These are phyloP conservation scores for Tulasnella sp. DNA, from an alignment of 768 basidiomycete genomes.

Conservation along the genomic window DNA sequence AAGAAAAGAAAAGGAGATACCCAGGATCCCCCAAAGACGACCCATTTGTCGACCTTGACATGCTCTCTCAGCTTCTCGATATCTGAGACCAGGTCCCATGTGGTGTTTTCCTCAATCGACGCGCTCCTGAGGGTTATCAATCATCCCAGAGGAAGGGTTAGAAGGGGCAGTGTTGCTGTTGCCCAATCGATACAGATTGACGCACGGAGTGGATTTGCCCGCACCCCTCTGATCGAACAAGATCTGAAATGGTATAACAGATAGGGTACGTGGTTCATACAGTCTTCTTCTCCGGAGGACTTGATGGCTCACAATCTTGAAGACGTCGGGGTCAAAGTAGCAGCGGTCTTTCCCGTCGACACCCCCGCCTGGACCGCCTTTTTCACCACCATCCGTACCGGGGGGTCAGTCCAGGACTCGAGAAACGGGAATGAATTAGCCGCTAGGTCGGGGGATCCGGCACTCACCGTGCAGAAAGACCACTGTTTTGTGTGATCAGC, in stretches of 20 bases:
- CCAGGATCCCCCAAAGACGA: conserved; percentile 94
- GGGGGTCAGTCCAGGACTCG: not conserved
- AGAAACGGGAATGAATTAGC: not conserved
- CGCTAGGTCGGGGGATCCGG: conserved; percentile 15
- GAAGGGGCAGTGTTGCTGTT: not conserved
- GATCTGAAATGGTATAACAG: conserved; percentile 26
- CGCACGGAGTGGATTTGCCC: conserved; percentile 77
- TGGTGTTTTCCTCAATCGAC: conserved; percentile 76
- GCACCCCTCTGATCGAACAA: conserved; percentile 85
- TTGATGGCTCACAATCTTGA: conserved; percentile 44
- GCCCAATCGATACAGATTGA: too few species aligned
- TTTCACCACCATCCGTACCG: too few species aligned
- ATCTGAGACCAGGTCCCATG: conserved; percentile 87
- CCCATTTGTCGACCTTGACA: conserved; percentile 74
- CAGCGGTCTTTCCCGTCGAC: conserved; percentile 51
- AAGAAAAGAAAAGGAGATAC: conserved; percentile 30
- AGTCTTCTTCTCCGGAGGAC: too few species aligned
- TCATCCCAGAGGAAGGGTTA: too few species aligned
- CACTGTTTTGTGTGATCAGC: too few species aligned
- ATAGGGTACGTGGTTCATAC: too few species aligned
- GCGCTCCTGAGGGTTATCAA: conserved; percentile 54
- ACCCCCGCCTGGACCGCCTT: conserved; percentile 77
- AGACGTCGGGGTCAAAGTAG: conserved; percentile 78
- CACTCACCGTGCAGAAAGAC: conserved; percentile 63
- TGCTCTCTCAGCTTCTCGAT: conserved; percentile 71